These are phyloP conservation scores for Flammula alnicola DNA, from an alignment of 1,284 basidiomycete species.

Conservation along the genomic window DNA sequence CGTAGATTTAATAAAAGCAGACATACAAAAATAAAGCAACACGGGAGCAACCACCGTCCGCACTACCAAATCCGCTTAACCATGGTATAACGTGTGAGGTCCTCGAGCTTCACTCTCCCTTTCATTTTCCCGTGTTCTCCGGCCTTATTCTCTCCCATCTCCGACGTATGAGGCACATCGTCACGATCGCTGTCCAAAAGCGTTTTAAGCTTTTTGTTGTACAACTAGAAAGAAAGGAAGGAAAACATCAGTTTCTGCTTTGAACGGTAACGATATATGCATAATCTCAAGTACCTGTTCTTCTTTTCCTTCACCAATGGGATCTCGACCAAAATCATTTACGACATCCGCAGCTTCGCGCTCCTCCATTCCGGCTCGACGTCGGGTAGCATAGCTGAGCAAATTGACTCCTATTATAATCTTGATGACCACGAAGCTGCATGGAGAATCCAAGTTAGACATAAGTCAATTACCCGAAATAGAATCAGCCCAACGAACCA, in stretches of 20 bases:
- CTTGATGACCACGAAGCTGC: constrained; percentile 83
- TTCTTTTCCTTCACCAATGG: constrained; percentile 86
- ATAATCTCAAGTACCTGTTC: constrained; percentile 76
- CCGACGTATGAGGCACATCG: constrained; percentile 68
- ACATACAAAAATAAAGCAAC: constrained; percentile 3
- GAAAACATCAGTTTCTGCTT: constrained; percentile 5
- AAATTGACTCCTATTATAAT: constrained; percentile 88
- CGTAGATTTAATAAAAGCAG: too few relatives aligned
- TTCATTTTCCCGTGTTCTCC: constrained; percentile 52
- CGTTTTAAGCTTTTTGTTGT: constrained; percentile 79
- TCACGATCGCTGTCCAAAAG: constrained; percentile 73
- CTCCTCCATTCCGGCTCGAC: constrained; percentile 78
- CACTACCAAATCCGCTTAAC: constrained; percentile 87
- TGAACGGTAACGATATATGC: neutral
- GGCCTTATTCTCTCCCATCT: constrained; percentile 67
- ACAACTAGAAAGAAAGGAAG: constrained; percentile 46
- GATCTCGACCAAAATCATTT: constrained; percentile 85
- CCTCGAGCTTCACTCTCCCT: constrained; percentile 77
- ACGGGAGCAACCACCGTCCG: neutral
- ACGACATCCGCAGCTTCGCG: constrained; percentile 72
- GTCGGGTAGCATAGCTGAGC: constrained; percentile 79
- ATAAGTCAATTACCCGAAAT: neutral
- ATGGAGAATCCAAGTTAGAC: constrained; percentile 5
- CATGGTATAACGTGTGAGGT: constrained; percentile 92
- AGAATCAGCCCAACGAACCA: constrained; percentile 57